Evolutionary conservation across 345 rosid species (phyloP), one percentile per base, ranked within the genome.

Genomic region (Populus tremula): DNA sequence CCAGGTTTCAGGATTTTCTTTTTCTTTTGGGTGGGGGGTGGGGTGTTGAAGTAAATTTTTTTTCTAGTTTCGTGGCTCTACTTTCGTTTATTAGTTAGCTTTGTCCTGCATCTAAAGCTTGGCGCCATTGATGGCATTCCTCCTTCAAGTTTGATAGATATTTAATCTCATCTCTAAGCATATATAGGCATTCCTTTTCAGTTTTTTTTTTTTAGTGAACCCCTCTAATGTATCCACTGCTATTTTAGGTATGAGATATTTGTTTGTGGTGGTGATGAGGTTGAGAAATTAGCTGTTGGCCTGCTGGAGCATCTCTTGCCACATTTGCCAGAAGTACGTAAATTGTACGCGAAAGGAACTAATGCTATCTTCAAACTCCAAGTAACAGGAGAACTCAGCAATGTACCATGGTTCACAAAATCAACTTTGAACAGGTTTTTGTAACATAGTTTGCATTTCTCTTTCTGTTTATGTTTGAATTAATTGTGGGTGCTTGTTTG

Each of bases 351-450:
- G 4, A 80, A 81, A 77, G 91, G 90, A 70, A 79, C 83, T 74
- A 67, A 82, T 81, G 87, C 87, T 71, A 86, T 74, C 79, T 82
- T 86, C 74, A 89, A 85, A 64, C 84, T 89, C 43, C 88, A 89
- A 72, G 76, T 75, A 47, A 80, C 83, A 0, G 79, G 78, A 33
- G 82, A 86, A 71, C 78, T 71, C 21, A 33, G 68, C 4, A 73
- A 75, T 70, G 79, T 84, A 70, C 59, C 81, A 53, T 90, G 94
- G 94, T 90, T 90, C 84, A 86, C 91, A 53, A 81, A 78, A 69
- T 86, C 88, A 59, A 88, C 91, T 17, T 80, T 90, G 36, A 73
- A 79, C 77, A 90, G 90, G 93, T 90, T 77, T 36, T 43, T 69
- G 10, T 45, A 21, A 50, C 41, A 73, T 75, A 13, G 13, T 47